Conservation (phyloP, 1,284 basidiomycete genomes). For the Puccinia hordei region DNA sequence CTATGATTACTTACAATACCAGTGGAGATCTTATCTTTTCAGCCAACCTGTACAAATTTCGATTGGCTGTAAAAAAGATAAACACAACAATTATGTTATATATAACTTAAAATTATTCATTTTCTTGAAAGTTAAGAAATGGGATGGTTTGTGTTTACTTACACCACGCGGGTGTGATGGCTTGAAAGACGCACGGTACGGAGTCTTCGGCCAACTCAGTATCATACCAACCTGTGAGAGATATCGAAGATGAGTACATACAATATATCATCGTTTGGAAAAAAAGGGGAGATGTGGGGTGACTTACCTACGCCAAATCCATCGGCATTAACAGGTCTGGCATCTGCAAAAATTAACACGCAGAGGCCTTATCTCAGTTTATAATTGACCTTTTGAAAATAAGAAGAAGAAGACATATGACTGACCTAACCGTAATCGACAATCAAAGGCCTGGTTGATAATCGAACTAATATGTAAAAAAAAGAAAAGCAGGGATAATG, state of each 20-base stretch:
- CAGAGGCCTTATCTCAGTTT: neutral
- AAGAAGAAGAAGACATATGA: no score
- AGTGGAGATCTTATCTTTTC: slow-evolving; percentile 93
- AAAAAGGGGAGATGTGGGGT: slow-evolving; percentile 51
- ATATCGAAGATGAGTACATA: neutral
- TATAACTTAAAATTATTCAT: no score
- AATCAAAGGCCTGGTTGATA: slow-evolving; percentile 92
- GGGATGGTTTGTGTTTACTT: neutral
- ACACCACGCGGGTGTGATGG: slow-evolving; percentile 53
- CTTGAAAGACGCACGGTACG: slow-evolving; percentile 54
- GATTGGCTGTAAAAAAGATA: slow-evolving; percentile 75
- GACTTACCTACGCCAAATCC: slow-evolving; percentile 91
- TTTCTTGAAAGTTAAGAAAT: no score
- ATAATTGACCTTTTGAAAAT: no score
- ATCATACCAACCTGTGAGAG: slow-evolving; percentile 75
- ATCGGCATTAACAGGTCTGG: slow-evolving; percentile 66
- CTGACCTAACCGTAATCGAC: slow-evolving; percentile 70
- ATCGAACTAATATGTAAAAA: slow-evolving; percentile 22
- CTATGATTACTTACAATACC: slow-evolving; percentile 71
- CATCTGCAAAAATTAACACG: slow-evolving; percentile 5
- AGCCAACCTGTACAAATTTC: slow-evolving; percentile 81
- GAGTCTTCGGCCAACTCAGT: slow-evolving; percentile 70
- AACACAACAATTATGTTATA: no score
- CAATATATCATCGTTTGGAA: no score
- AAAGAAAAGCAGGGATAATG: no score